Percentiles rank a stretch among this genome's conserved stretches.
These are phyloP conservation scores for Zychaea mexicana DNA, from an alignment of 371 early-diverging fungal genomes.

Conservation along the genomic window DNA sequence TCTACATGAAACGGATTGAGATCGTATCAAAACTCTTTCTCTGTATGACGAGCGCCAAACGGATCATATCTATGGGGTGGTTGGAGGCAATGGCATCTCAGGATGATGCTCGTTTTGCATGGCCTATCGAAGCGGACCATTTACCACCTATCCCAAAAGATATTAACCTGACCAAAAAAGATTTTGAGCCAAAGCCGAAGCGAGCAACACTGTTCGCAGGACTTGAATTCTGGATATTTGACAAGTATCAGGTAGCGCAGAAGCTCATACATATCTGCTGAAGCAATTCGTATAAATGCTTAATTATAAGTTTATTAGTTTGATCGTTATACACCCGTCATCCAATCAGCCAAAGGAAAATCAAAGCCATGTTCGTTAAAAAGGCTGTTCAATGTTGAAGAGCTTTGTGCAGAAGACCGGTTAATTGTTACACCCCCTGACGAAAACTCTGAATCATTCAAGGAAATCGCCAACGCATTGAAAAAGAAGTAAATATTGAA, in stretches of 20 bases:
- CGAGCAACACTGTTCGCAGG: constrained; percentile 1
- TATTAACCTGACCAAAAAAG: background rate
- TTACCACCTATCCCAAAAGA: background rate
- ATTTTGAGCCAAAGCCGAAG: background rate
- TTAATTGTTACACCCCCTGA: background rate
- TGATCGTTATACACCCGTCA: background rate
- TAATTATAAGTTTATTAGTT: background rate
- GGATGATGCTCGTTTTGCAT: background rate
- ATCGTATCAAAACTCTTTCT: background rate
- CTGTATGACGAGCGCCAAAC: background rate
- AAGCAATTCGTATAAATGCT: background rate
- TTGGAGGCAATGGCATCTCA: background rate
- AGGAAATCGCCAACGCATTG: background rate
- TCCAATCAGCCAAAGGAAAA: constrained; percentile 5
- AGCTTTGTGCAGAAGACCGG: background rate
- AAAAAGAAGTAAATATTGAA: background rate
- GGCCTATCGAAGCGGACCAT: background rate
- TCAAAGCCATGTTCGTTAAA: background rate
- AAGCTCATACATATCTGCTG: too few relatives aligned
- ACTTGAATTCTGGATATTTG: constrained; percentile 5
- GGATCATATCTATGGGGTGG: background rate
- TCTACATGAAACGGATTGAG: constrained; percentile 7
- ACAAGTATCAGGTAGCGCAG: background rate
- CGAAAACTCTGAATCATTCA: background rate
- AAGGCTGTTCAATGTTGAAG: background rate